These are phyloP conservation scores for Odonthalia washingtoniensis DNA, from an alignment of 31 red algal genomes.

Conservation along the genomic window DNA sequence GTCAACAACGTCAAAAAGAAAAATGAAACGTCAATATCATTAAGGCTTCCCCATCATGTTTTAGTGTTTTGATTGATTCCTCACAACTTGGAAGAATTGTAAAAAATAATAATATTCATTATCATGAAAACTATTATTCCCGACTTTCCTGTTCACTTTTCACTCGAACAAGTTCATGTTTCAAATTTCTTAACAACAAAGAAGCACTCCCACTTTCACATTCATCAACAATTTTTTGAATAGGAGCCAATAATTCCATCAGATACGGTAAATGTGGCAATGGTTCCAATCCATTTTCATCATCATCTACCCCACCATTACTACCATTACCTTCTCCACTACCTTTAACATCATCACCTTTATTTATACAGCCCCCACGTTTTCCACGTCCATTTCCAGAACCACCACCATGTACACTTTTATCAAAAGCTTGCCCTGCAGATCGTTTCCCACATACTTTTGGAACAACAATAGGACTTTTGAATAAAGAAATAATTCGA, in stretches of 20 bases:
- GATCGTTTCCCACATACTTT: neutral
- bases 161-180: conserved; percentile 40
- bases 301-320: neutral
- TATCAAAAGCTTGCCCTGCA: neutral
- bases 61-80: no score
- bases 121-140: no score
- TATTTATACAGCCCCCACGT: no score
- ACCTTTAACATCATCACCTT: no score
- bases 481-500: conserved; percentile 29
- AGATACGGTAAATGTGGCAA: conserved; percentile 30
- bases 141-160: neutral
- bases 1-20: no score
- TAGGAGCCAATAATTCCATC: conserved; percentile 48
- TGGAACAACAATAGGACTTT: neutral
- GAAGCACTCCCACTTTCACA: conserved; percentile 47
- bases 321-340: neutral
- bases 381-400: no score
- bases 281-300: neutral
- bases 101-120: no score
- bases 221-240: conserved; percentile 50
- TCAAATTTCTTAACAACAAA: conserved; percentile 28
- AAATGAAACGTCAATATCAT: no score
- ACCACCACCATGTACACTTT: no score
- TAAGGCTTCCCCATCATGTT: no score
- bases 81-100: no score